Conservation (phyloP, 768 basidiomycete genomes). For the Tricholoma terreum region DNA sequence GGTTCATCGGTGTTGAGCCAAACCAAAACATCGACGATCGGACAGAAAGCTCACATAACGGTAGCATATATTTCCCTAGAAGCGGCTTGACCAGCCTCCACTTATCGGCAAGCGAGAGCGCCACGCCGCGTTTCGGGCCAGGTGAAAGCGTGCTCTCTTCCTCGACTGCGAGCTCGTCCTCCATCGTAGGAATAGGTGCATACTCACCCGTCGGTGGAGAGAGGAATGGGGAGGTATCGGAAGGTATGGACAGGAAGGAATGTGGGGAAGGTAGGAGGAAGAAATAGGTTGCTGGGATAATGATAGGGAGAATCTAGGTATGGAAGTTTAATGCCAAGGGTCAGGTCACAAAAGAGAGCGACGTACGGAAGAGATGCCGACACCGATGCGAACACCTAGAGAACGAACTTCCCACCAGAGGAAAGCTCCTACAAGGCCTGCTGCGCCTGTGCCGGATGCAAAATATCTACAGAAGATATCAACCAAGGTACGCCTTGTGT, state of each 20-base stretch:
- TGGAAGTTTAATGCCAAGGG: neutral
- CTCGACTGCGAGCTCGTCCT: neutral
- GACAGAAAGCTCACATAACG: neutral
- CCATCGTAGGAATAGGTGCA: neutral
- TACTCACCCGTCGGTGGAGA: neutral
- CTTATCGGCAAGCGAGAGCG: slow-evolving; percentile 1
- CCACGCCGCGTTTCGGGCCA: neutral
- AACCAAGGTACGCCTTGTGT: neutral
- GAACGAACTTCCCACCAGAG: slow-evolving; percentile 93
- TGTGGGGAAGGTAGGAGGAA: slow-evolving; percentile 53
- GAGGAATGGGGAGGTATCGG: neutral
- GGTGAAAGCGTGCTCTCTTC: slow-evolving; percentile 1
- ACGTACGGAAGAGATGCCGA: slow-evolving; percentile 79
- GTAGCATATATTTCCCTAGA: slow-evolving; percentile 2
- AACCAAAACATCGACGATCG: neutral
- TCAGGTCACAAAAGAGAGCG: neutral
- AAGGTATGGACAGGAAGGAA: neutral
- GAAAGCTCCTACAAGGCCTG: slow-evolving; percentile 88
- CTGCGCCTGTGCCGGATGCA: slow-evolving; percentile 91
- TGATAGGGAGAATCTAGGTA: slow-evolving; percentile 72
- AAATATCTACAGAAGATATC: slow-evolving; percentile 63
- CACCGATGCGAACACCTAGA: slow-evolving; percentile 78
- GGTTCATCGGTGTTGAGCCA: neutral
- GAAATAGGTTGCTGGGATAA: slow-evolving; percentile 75
- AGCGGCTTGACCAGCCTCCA: slow-evolving; percentile 2